Evolutionary conservation across 495 filamentous ascomycete genomes (phyloP).

Genomic region (Aspergillus campestris): DNA sequence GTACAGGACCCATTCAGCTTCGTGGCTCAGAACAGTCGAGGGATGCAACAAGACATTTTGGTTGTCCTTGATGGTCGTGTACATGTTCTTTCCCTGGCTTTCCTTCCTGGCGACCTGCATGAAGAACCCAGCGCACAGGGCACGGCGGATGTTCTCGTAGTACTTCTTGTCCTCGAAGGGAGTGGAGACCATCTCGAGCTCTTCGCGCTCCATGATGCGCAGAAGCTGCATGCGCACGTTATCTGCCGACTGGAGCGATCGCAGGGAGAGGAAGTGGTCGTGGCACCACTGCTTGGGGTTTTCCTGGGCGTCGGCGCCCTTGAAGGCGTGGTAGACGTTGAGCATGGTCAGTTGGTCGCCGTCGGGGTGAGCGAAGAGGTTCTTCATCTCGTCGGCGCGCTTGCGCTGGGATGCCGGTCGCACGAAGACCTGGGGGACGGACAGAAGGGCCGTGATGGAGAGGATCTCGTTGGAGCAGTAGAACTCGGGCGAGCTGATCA

Average conservation of each 20-base stretch:
- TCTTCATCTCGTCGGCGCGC: conserved; percentile 97
- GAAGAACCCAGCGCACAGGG: conserved; percentile 94
- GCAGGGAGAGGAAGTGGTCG: conserved; percentile 90
- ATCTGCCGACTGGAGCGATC: conserved; percentile 83
- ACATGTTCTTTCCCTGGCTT: conserved; percentile 60
- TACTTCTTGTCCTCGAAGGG: conserved; percentile 94
- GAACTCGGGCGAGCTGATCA: conserved; percentile 95
- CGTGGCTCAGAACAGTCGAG: conserved; percentile 72
- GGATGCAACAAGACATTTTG: conserved; percentile 88
- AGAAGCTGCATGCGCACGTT: conserved; percentile 86
- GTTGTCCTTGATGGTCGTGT: conserved; percentile 92
- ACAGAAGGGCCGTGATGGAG: conserved; percentile 87
- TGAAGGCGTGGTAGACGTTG: conserved; percentile 98
- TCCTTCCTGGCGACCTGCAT: conserved; percentile 99
- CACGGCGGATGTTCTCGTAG: conserved; percentile 92
- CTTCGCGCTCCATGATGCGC: conserved; percentile 91
- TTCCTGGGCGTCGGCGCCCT: conserved; percentile 58
- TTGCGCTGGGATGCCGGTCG: conserved; percentile 76
- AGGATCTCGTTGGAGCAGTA: conserved; percentile 98
- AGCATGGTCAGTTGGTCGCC: conserved; percentile 94
- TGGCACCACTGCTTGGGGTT: conserved; percentile 90
- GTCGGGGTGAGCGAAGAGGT: conserved; percentile 81
- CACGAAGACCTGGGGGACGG: conserved; percentile 90
- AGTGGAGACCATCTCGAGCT: conserved; percentile 76
- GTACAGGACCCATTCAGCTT: conserved; percentile 95